These are phyloP conservation scores for Phialophora macrospora DNA, from an alignment of 2,329 filamentous ascomycete genomes.

Conservation along the genomic window DNA sequence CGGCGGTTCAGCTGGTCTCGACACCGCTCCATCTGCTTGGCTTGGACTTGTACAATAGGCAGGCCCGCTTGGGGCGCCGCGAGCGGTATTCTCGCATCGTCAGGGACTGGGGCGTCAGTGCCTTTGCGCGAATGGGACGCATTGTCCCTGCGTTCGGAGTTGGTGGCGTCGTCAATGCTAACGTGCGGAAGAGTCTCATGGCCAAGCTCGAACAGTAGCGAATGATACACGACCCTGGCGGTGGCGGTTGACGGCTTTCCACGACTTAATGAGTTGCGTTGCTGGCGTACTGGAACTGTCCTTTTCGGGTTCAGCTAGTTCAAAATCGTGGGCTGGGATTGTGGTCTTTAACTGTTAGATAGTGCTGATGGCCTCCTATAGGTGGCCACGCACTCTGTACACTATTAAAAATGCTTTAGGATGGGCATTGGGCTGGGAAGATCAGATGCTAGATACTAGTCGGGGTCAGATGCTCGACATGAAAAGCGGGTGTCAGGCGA, in stretches of 20 bases:
- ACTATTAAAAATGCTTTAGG: not conserved
- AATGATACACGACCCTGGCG: not conserved
- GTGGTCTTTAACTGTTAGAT: not conserved
- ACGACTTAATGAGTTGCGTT: not conserved
- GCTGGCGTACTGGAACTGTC: not conserved
- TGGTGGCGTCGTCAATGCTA: conserved; percentile 79
- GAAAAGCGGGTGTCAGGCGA: not conserved
- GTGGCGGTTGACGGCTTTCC: not conserved
- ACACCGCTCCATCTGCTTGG: conserved; percentile 84
- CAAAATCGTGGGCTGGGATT: not conserved
- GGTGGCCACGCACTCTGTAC: not conserved
- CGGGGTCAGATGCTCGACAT: too few species aligned
- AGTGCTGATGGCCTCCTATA: not conserved
- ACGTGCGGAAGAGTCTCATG: conserved; percentile 40
- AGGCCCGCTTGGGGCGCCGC: conserved; percentile 50
- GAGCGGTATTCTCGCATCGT: conserved; percentile 68
- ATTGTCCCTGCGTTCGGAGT: conserved; percentile 83
- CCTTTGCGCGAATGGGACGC: conserved; percentile 74
- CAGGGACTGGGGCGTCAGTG: conserved; percentile 75
- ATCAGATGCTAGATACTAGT: not conserved
- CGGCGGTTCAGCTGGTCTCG: conserved; percentile 74
- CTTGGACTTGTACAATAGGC: conserved; percentile 80
- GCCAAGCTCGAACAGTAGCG: conserved; percentile 25
- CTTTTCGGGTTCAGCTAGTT: not conserved
- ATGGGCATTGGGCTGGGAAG: not conserved